Evolutionary conservation across 2,329 filamentous ascomycete genomes (phyloP).

Genomic region (Metarhizium brunneum): DNA sequence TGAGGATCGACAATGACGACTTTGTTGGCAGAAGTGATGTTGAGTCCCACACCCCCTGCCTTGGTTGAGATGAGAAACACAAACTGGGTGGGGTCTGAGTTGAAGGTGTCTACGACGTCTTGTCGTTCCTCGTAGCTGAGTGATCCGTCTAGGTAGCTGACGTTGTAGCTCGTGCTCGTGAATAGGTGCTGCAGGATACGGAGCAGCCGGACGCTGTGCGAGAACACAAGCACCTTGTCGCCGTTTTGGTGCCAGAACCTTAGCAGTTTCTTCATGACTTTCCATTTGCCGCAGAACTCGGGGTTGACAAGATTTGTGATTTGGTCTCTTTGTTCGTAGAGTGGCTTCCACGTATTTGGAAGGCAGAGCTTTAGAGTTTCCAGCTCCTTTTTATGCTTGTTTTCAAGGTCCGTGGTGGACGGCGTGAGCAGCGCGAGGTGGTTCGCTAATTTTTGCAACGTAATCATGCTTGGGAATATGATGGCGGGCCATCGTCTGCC

Average conservation of each 20-base stretch:
- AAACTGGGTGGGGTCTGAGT: slow-evolving; percentile 76
- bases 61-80: slow-evolving; percentile 94
- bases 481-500: slow-evolving; percentile 62
- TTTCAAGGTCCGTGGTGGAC: slow-evolving; percentile 46
- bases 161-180: slow-evolving; percentile 78
- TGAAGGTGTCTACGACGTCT: slow-evolving; percentile 80
- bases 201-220: slow-evolving; percentile 78
- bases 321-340: slow-evolving; percentile 68
- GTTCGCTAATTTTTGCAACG: slow-evolving; percentile 80
- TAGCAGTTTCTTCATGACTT: slow-evolving; percentile 75
- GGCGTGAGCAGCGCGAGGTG: slow-evolving; percentile 87
- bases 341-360: slow-evolving; percentile 63
- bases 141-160: slow-evolving; percentile 82
- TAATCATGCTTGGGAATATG: slow-evolving; percentile 78
- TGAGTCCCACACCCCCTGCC: slow-evolving; percentile 86
- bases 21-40: slow-evolving; percentile 96
- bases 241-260: slow-evolving; percentile 83
- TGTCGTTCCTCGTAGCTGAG: slow-evolving; percentile 78
- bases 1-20: slow-evolving; percentile 96
- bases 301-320: slow-evolving; percentile 76
- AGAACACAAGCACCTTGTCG: slow-evolving; percentile 94
- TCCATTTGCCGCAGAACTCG: slow-evolving; percentile 96
- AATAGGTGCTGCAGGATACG: slow-evolving; percentile 81
- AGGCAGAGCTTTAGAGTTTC: slow-evolving; percentile 64
- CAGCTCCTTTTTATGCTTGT: slow-evolving; percentile 72